Base-by-base conservation (phyloP, 176 grass and related monocot genomes). In the Eleusine coracana region DNA sequence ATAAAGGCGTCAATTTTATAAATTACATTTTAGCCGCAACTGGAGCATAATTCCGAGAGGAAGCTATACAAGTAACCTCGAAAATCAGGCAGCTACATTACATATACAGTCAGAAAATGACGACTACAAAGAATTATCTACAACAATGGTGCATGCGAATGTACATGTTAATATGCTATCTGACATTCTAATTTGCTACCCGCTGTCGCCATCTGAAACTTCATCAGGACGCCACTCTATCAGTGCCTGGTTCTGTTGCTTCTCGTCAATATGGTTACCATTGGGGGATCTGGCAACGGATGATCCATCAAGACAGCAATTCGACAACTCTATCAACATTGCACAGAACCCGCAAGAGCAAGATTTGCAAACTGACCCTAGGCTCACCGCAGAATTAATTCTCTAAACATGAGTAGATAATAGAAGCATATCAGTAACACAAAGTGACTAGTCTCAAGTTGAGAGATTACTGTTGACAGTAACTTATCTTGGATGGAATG, bases 291-390 rank as follows among this genome's bases (percentile, higher is more conserved):
- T 39, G 21, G 41, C 42, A 55, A 46, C 82, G 21, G 45, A 27
- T 9, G 66, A 62, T 15, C 42, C 83, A 80, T 87, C 84, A 45
- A 84, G 66, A 3, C 61, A 89, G 82, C 64, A 83, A 77, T 85
- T 89, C 28, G 70, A 83, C 62, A 84, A 48, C n/a, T 82, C 75
- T 84, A 83, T 16, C 75, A 87, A 81, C 84, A 89, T 81, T 42
- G 80, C 76, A 76, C 86, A 92, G 81, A 81, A 91, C 68, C 86
- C 86, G 54, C 90, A 90, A 29, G 40, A 82, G 74, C 90, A 97
- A 46, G 88, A 87, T 65, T 75, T 79, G 81, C 84, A 82, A 56
- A 82, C 78, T 55, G 70, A 67, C 16, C 86, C 25, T 0, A 28
- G 54, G 41, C 82, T 86, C 68, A 69, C 16, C 23, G 55, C 28